A percentile compares a stretch with the other conserved stretches of the same genome.
phyloP scores from a whole-genome alignment of 495 filamentous ascomycete species.

The Neurospora pannonica region DNA sequence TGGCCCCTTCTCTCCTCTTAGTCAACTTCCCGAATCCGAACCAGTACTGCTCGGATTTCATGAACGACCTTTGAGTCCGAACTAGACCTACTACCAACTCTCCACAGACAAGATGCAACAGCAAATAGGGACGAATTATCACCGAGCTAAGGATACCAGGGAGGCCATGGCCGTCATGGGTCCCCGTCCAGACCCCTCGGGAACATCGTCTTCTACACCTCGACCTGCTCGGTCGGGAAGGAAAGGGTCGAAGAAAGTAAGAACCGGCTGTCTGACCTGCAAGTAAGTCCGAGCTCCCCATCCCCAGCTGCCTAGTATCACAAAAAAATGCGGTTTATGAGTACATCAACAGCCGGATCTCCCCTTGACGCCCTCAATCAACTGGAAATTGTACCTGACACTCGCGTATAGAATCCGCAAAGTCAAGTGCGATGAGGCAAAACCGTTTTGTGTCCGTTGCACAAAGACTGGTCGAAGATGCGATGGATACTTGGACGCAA shows the following conservation, averaged over 20 bases:
- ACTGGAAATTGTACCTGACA: background rate
- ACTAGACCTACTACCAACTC: background rate
- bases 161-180: background rate
- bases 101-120: background rate
- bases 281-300: constrained; percentile 18
- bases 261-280: constrained; percentile 30
- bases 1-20: background rate
- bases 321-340: background rate
- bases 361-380: background rate
- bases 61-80: background rate
- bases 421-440: constrained; percentile 37
- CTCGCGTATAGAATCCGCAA: constrained; percentile 23
- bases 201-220: constrained; percentile 6
- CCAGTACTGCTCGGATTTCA: background rate
- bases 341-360: background rate
- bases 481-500: constrained; percentile 32
- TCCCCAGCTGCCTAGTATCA: background rate
- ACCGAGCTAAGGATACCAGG: background rate
- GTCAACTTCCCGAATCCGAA: background rate
- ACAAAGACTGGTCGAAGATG: constrained; percentile 36
- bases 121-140: background rate
- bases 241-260: constrained; percentile 27
- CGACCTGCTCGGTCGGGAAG: constrained; percentile 17
- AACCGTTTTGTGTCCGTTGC: constrained; percentile 35
- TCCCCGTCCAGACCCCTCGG: background rate